A percentile compares a stretch with the other conserved stretches of the same genome.
Evolutionary conservation across 352 stramenopile species (phyloP).

Genomic region (Phytophthora sp.): DNA sequence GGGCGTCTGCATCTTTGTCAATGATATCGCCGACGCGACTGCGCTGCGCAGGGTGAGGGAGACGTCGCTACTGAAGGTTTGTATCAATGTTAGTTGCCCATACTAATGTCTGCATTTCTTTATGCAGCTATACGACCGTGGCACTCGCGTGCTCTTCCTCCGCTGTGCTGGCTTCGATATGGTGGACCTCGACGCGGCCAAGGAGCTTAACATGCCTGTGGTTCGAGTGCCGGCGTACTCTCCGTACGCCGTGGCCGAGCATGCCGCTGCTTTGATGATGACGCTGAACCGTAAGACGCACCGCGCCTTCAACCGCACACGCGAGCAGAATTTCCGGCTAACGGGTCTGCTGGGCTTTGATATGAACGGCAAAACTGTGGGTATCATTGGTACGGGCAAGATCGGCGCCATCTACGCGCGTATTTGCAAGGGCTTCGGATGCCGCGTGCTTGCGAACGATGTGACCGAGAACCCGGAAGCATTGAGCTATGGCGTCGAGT

Average conservation of each 20-base stretch:
- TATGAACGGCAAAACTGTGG: conserved; percentile 74
- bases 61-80: background rate
- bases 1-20: conserved; percentile 82
- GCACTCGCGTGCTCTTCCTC: conserved; percentile 72
- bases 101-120: too few species aligned
- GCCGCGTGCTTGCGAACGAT: conserved; percentile 71
- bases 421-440: conserved; percentile 40
- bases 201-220: conserved; percentile 64
- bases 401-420: conserved; percentile 52
- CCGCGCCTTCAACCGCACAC: conserved; percentile 73
- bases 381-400: conserved; percentile 61
- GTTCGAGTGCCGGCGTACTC: conserved; percentile 78
- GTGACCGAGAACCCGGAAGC: conserved; percentile 58
- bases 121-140: conserved; percentile 46
- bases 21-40: conserved; percentile 68
- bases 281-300: conserved; percentile 82
- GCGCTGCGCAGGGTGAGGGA: conserved; percentile 52
- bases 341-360: conserved; percentile 63
- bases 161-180: conserved; percentile 84
- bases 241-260: conserved; percentile 81
- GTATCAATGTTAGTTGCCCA: too few species aligned
- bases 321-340: conserved; percentile 79
- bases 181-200: conserved; percentile 68
- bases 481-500: conserved; percentile 38
- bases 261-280: conserved; percentile 77